Evolutionary conservation across 2,329 filamentous ascomycete species (phyloP).

Genomic region (Pseudogymnoascus sp.): DNA sequence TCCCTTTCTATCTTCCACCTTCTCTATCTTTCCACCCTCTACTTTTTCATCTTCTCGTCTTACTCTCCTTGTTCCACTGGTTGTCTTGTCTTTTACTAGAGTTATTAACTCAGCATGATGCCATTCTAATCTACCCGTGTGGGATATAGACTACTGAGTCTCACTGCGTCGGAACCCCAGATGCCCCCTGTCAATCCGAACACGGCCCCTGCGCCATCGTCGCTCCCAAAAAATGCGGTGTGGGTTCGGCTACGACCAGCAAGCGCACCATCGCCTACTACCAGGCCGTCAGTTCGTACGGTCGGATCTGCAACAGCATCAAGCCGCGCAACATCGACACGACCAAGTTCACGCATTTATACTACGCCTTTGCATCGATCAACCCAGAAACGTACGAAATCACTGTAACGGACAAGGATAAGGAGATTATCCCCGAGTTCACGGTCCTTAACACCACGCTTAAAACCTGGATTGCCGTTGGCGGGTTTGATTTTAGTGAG

Average conservation of each 20-base stretch:
- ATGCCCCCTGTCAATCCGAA: neutral
- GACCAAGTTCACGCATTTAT: conserved; percentile 28
- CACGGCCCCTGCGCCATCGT: neutral
- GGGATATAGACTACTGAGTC: neutral
- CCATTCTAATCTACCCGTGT: neutral
- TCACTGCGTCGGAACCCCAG: neutral
- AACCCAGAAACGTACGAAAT: conserved; percentile 24
- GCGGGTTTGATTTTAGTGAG: conserved; percentile 25
- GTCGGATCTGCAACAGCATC: conserved; percentile 25
- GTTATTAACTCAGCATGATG: neutral
- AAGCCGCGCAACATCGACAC: conserved; percentile 27
- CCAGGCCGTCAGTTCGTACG: conserved; percentile 24
- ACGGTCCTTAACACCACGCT: conserved; percentile 20
- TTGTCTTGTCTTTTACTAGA: neutral
- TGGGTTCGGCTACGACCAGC: conserved; percentile 19
- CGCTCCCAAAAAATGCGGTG: neutral
- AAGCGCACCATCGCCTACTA: conserved; percentile 20
- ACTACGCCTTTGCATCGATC: conserved; percentile 28
- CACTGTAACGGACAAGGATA: conserved; percentile 20
- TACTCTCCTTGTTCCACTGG: neutral
- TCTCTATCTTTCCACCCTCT: neutral
- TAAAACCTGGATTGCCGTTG: conserved; percentile 21
- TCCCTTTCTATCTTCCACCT: neutral
- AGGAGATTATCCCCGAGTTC: conserved; percentile 19
- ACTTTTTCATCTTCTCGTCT: neutral